Evolutionary conservation across 1,284 basidiomycete genomes (phyloP), one percentile per base, ranked within the genome.

Genomic region (Mixia osmundae): DNA sequence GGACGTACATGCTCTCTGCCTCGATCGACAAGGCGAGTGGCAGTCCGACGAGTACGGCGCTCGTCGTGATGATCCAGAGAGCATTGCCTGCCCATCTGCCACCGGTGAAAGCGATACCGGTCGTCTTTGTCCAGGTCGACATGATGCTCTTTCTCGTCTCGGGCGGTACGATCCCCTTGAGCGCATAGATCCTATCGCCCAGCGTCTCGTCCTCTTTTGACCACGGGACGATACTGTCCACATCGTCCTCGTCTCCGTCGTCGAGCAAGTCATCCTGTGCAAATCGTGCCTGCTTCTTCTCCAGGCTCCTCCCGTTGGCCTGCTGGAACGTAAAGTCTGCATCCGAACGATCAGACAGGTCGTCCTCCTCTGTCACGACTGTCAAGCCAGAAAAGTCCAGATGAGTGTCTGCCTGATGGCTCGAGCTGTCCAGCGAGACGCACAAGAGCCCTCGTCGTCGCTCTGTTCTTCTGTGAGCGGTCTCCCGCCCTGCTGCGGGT

Each of bases 111-210:
- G 79, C 40, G 43, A 51, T 56, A 50, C 72, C 66, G 5, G 65
- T 61, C 10, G 71, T 64, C 0, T 76, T 68, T 37, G 64, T 64
- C 20, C 65, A 60, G 46, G 76, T 54, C 37, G 67, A 68, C 25
- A 66, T 57, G 44, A 95, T 69, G 47, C 62, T 62, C 47, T 76
- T 71, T 44, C 91, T 72, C 24, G 85, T 87, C 12, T 73, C 63
- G 15, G 91, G 87, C 2, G 85, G 76, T 7, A 97, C 71, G 52
- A 97, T 94, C 65, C 97, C 89, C 47, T 76, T 75, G 53, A 97
- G 72, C 16, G 89, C 89, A 40, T 69, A 66, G 51, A 97, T 50
- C 42, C 89, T 78, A 60, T 95, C 82, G 50, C 71, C 66, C 48
- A 94, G 47, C n/a, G 83, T 69, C 61, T 97, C 89, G 5, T 45